Evolutionary conservation across 1,139 yeast genomes (phyloP), one percentile per base, ranked within the genome.

Genomic region (Protomyces macrosporus): DNA sequence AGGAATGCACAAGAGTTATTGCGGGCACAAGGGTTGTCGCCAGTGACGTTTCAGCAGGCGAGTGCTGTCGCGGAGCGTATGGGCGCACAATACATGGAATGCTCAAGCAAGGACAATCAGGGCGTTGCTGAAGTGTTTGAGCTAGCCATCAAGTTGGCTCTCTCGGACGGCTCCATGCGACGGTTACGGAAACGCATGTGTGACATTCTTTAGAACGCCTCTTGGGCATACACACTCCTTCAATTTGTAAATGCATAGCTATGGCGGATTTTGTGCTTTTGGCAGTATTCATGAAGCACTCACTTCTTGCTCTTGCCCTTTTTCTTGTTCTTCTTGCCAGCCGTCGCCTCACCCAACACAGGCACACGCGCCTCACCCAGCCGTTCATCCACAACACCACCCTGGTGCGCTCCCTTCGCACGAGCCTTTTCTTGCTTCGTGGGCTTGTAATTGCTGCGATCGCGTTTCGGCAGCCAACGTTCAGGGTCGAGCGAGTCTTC

Each of bases 11-110:
- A 67, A 55, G 69, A 67, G 45, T 66, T 67, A 55, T 69, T 72
- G 54, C 68, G 68, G 40, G 66, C 68, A 5, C 68, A 69, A 57
- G 72, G 72, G 3, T 75, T 80, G 60, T 77, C 78, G 40, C 81
- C 83, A 5, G 81, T 82, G 59, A 75, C 82, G 36, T 81, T 84
- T 6, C 81, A 82, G 42, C 66, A 66, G 64, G 78, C 75, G 14
- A 64, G 63, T 37, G 68, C 67, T 10, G 76, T 87, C 40, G 91
- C 95, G 0, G 77, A 79, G 53, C 82, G 81, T 60, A 81, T 87
- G 67, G 88, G 87, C 53, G 95, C 96, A 0, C 79, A 84, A n/a
- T 91, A 88, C 73, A 76, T 88, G 66, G 87, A 86, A 72, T 88
- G 96, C 72, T 86, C 95, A 3, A 88, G 96, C 12, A 86, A 85